These are phyloP conservation scores for Arabidopsis suecica DNA, from an alignment of 345 rosid species.

Conservation along the genomic window DNA sequence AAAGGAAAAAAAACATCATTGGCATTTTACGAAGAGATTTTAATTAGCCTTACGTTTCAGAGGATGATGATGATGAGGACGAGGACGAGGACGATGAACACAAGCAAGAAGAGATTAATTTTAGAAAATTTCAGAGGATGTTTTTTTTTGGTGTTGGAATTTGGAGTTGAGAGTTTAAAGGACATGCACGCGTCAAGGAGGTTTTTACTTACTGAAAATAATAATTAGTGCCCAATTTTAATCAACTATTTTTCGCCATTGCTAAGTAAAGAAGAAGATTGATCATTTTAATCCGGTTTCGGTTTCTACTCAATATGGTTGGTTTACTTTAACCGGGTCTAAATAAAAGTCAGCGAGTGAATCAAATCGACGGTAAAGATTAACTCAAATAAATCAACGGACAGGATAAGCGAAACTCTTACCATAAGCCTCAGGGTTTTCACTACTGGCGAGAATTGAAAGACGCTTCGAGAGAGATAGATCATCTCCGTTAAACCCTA, in stretches of 20 bases:
- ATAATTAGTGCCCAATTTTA: conserved; percentile 28
- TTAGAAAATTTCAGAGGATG: conserved; percentile 16
- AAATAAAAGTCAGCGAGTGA: conserved; percentile 6
- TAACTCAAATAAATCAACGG: conserved; percentile 27
- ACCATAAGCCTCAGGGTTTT: conserved; percentile 35
- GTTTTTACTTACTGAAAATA: conserved; percentile 11
- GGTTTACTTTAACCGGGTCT: conserved; percentile 23
- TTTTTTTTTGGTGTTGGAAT: conserved; percentile 7
- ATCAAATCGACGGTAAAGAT: conserved; percentile 24
- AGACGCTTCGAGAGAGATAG: conserved; percentile 43
- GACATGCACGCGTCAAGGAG: conserved; percentile 40
- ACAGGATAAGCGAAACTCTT: conserved; percentile 21
- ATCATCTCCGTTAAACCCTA: conserved; percentile 34
- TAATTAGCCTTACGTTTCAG: conserved; percentile 19
- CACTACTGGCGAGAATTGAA: conserved; percentile 42
- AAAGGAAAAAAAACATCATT: background rate
- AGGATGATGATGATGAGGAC: conserved; percentile 4
- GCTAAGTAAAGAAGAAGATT: conserved; percentile 35
- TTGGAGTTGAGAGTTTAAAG: conserved; percentile 35
- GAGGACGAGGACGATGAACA: conserved; percentile 40
- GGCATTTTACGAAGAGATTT: background rate
- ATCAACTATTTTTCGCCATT: conserved; percentile 44
- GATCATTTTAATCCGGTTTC: conserved; percentile 5
- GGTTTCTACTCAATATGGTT: background rate
- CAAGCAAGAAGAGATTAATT: conserved; percentile 30